Conservation (phyloP, 2,329 filamentous ascomycete genomes). For the Ilyonectria robusta region DNA sequence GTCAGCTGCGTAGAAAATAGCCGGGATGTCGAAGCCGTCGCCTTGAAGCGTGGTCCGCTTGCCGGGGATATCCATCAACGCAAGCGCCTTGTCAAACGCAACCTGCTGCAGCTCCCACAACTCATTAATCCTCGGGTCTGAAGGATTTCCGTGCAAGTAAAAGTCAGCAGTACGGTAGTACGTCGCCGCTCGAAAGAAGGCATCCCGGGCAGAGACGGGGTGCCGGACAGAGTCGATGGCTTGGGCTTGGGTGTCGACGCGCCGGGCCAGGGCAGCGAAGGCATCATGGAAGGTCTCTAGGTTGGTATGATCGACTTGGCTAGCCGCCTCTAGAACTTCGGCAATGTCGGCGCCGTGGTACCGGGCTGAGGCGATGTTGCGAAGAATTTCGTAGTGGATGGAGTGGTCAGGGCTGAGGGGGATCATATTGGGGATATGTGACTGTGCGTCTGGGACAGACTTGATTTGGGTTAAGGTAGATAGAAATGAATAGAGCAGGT, state of each 20-base stretch:
- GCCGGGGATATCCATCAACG: neutral
- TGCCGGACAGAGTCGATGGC: neutral
- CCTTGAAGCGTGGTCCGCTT: neutral
- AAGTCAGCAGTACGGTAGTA: constrained; percentile 11
- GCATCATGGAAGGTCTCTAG: constrained; percentile 4
- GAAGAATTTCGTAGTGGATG: constrained; percentile 7
- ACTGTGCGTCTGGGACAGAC: too few species aligned
- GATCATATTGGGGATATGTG: neutral
- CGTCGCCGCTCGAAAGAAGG: constrained; percentile 5
- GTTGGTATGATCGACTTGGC: constrained; percentile 5
- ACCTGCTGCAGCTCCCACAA: constrained; percentile 1
- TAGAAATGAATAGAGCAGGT: neutral
- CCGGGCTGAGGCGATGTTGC: neutral
- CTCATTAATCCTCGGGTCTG: constrained; percentile 3
- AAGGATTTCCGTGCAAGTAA: constrained; percentile 10
- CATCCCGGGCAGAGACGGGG: constrained; percentile 13
- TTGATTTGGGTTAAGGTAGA: too few species aligned
- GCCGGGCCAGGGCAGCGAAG: neutral
- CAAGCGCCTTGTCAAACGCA: constrained; percentile 11
- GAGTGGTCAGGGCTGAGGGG: constrained; percentile 8
- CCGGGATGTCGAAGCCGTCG: constrained; percentile 48
- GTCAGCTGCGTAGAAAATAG: constrained; percentile 49
- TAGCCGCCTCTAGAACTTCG: constrained; percentile 1
- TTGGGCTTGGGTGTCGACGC: constrained; percentile 7
- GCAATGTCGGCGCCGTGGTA: constrained; percentile 8